phyloP scores from a whole-genome alignment of 202 grass and related monocot genomes.

The Setaria viridis region DNA sequence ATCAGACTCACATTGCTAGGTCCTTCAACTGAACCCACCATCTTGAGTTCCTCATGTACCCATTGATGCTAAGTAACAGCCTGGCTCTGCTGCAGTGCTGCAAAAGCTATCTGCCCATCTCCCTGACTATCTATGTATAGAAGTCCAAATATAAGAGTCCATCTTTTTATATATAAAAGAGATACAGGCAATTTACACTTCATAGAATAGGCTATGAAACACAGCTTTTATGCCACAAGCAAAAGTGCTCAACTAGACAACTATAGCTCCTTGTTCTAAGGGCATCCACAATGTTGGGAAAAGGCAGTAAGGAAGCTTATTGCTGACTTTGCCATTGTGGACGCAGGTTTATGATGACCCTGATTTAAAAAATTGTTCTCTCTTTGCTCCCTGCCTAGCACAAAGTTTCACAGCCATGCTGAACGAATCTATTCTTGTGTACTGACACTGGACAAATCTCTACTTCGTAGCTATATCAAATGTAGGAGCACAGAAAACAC shows the following conservation, averaged over 20 bases:
- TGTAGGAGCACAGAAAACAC: conserved; percentile 30
- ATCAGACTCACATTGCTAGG: conserved; percentile 49
- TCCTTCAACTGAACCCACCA: conserved; percentile 59
- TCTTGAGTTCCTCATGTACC: conserved; percentile 49
- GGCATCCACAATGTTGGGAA: too few species aligned
- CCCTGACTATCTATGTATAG: conserved; percentile 32
- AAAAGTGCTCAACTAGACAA: background rate
- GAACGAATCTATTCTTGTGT: background rate
- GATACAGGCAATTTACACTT: background rate
- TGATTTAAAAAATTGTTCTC: too few species aligned
- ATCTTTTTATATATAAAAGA: background rate
- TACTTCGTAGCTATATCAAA: conserved; percentile 29
- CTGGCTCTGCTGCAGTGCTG: conserved; percentile 5
- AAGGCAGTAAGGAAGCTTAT: too few species aligned
- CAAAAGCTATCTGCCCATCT: conserved; percentile 39
- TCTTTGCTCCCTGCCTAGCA: too few species aligned
- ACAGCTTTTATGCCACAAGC: background rate
- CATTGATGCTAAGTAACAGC: conserved; percentile 35
- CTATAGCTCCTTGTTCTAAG: background rate
- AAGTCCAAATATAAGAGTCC: conserved; percentile 22
- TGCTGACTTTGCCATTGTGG: too few species aligned
- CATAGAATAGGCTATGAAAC: background rate
- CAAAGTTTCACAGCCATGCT: background rate
- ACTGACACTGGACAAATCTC: background rate
- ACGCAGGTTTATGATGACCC: too few species aligned